phyloP scores from a whole-genome alignment of 2,329 filamentous ascomycete species.

The Podosphaera fusca region DNA sequence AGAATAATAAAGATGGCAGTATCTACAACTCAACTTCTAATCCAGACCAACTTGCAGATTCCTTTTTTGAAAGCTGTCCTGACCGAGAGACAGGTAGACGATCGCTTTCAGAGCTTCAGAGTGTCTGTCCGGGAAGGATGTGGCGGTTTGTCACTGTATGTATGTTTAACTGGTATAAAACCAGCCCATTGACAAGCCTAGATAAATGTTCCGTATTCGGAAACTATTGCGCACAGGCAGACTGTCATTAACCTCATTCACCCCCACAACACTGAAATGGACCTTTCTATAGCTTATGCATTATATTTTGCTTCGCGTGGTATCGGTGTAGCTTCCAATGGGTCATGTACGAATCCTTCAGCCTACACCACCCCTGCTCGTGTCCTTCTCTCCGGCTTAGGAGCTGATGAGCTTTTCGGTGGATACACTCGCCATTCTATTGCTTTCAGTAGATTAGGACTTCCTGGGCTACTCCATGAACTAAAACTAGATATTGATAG shows the following conservation, averaged over 20 bases:
- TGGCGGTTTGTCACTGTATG: slow-evolving; percentile 67
- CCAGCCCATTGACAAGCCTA: slow-evolving; percentile 13
- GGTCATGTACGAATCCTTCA: slow-evolving; percentile 4
- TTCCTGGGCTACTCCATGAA: slow-evolving; percentile 52
- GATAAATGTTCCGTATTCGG: slow-evolving; percentile 62
- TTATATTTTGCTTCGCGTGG: slow-evolving; percentile 89
- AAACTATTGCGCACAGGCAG: slow-evolving; percentile 44
- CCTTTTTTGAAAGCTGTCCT: slow-evolving; percentile 60
- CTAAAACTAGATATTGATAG: slow-evolving; percentile 66
- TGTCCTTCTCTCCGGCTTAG: slow-evolving; percentile 75
- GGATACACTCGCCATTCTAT: slow-evolving; percentile 70
- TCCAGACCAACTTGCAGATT: not conserved
- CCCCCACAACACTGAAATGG: slow-evolving; percentile 97
- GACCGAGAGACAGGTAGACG: slow-evolving; percentile 71
- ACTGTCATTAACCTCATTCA: slow-evolving; percentile 57
- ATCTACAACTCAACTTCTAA: not conserved
- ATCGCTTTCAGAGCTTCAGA: slow-evolving; percentile 51
- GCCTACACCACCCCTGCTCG: slow-evolving; percentile 47
- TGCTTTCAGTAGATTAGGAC: slow-evolving; percentile 48
- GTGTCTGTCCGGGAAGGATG: slow-evolving; percentile 40
- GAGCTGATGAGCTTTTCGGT: slow-evolving; percentile 88
- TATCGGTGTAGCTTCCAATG: slow-evolving; percentile 19
- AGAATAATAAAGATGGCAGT: too few species aligned
- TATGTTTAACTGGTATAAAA: not conserved
- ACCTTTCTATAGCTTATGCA: slow-evolving; percentile 77